Conservation (phyloP, 345 rosid genomes). For the Triadica sebifera region DNA sequence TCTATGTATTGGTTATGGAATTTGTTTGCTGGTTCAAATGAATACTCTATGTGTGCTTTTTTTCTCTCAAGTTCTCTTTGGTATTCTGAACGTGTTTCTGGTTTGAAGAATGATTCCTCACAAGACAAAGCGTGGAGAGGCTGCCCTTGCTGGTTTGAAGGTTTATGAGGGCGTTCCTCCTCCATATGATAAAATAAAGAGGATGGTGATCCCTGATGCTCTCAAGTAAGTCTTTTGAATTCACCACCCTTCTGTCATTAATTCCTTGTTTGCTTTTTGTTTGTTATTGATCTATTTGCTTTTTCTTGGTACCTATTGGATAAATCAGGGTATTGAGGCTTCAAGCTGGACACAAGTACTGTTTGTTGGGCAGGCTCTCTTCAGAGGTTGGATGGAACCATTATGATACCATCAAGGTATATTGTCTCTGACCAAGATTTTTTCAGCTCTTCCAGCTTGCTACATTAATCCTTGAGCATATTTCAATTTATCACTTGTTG, state of each 20-base stretch:
- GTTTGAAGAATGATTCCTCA: constrained; percentile 34
- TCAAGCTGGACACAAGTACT: constrained; percentile 34
- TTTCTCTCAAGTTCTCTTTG: not conserved
- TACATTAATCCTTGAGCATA: not conserved
- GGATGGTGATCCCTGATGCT: constrained; percentile 39
- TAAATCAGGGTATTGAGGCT: constrained; percentile 36
- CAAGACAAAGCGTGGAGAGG: constrained; percentile 39
- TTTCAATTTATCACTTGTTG: not conserved
- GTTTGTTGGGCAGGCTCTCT: constrained; percentile 34
- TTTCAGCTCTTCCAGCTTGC: not conserved
- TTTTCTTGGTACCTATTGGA: constrained; percentile 1
- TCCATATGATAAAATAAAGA: constrained; percentile 30
- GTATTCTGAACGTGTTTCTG: not conserved
- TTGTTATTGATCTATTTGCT: not conserved
- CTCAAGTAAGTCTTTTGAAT: constrained; percentile 25
- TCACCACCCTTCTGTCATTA: too few relatives aligned
- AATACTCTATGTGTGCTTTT: not conserved
- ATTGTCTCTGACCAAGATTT: not conserved
- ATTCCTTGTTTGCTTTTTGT: not conserved
- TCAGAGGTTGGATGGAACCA: constrained; percentile 39
- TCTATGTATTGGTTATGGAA: not conserved
- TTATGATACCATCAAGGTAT: constrained; percentile 35
- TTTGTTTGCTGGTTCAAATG: not conserved
- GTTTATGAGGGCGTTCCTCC: constrained; percentile 37
- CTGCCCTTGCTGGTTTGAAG: constrained; percentile 37